phyloP scores from a whole-genome alignment of 495 filamentous ascomycete genomes.

The Penicillium pulvis region DNA sequence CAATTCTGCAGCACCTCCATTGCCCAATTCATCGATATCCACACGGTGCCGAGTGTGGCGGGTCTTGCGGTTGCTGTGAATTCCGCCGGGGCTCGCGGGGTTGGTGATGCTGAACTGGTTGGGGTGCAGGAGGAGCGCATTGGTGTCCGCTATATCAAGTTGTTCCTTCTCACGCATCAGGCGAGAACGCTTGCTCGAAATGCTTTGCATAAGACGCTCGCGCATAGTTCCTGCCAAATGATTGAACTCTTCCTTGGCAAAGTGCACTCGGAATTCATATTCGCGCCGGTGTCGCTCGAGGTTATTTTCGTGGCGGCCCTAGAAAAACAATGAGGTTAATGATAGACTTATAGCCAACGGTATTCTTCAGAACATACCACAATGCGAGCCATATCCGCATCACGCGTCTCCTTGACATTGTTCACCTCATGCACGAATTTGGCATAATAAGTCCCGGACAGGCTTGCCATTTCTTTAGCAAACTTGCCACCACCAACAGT shows the following conservation, averaged over 20 bases:
- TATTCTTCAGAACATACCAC: conserved; percentile 59
- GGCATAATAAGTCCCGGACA: conserved; percentile 78
- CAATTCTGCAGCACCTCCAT: conserved; percentile 56
- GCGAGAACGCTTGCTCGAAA: conserved; percentile 72
- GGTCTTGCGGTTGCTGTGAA: conserved; percentile 81
- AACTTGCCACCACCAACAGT: conserved; percentile 55
- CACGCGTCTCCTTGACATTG: conserved; percentile 77
- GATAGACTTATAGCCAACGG: not conserved
- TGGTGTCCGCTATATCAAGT: conserved; percentile 84
- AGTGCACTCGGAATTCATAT: conserved; percentile 57
- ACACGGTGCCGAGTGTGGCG: conserved; percentile 78
- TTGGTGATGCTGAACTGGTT: conserved; percentile 88
- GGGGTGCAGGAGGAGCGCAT: conserved; percentile 85
- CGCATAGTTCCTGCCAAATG: conserved; percentile 77
- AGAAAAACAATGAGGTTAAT: not conserved
- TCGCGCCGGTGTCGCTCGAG: conserved; percentile 45
- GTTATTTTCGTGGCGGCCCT: conserved; percentile 47
- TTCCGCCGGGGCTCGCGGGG: conserved; percentile 75
- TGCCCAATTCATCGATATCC: conserved; percentile 75
- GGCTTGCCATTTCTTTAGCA: conserved; percentile 58
- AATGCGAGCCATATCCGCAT: conserved; percentile 72
- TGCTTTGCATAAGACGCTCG: conserved; percentile 76
- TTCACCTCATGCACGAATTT: conserved; percentile 84
- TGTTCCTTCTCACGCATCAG: conserved; percentile 86
- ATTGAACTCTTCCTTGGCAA: conserved; percentile 80